Percentiles rank a stretch among this genome's conserved stretches.
Conservation (phyloP, 768 basidiomycete genomes). For the Rhodosporidiobolus sp. region DNA sequence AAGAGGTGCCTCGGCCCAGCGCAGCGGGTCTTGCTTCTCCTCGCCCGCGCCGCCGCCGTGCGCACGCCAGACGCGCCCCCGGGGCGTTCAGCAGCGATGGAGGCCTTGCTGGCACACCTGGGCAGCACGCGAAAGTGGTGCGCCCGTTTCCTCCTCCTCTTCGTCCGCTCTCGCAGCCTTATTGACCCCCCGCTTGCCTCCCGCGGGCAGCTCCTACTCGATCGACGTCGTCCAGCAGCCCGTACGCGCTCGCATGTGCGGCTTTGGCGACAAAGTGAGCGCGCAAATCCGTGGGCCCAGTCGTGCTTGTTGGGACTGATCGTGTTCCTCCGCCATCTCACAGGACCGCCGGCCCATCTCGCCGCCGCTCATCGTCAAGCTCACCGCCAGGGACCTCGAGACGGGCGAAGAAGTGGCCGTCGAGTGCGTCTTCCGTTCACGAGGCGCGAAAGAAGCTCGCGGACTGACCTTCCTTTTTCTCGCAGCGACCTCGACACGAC, state of each 20-base stretch:
- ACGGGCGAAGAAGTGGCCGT: slow-evolving; percentile 65
- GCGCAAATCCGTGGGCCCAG: neutral
- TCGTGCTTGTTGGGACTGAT: slow-evolving; percentile 9
- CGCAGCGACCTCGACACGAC: slow-evolving; percentile 10
- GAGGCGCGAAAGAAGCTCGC: neutral
- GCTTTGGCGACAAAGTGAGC: slow-evolving; percentile 88
- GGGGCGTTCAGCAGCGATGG: neutral
- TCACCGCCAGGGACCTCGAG: slow-evolving; percentile 65
- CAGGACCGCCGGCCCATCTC: slow-evolving; percentile 89
- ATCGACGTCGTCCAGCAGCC: slow-evolving; percentile 85
- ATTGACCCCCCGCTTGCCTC: neutral
- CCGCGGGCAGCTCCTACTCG: slow-evolving; percentile 54
- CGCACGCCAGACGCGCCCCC: too few species aligned
- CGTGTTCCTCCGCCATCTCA: neutral
- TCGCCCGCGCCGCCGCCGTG: too few species aligned
- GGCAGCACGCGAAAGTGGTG: too few species aligned
- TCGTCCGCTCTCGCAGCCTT: too few species aligned
- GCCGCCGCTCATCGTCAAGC: slow-evolving; percentile 69
- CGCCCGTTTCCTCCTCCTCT: neutral
- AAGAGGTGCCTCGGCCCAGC: too few species aligned
- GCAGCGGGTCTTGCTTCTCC: too few species aligned
- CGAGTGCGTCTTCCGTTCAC: slow-evolving; percentile 61
- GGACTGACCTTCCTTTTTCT: neutral
- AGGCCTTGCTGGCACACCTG: neutral
- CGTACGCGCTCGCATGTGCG: slow-evolving; percentile 87